Base-by-base conservation (phyloP, 768 basidiomycete species). In the Multifurca ochricompacta region DNA sequence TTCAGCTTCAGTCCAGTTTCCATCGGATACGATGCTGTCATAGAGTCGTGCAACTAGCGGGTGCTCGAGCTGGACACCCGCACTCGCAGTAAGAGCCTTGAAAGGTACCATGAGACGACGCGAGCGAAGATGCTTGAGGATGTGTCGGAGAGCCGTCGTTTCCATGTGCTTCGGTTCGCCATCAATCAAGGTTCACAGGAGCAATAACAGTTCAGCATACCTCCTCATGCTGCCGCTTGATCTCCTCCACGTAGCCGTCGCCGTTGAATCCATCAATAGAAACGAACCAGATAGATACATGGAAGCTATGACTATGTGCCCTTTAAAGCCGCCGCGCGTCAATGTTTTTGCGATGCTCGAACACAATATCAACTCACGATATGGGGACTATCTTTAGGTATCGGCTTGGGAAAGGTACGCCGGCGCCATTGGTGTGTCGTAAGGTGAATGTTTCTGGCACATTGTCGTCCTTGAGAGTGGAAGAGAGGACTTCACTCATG, bases 211-310 rank as follows among this genome's bases (percentile, higher is more conserved):
- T 35, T 14, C 23, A 6, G 66, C 75, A 28, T 64, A 88, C 88
- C 70, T 86, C 79, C 52, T 86, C 81, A 59, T 87, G 82, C 54
- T 65, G 70, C 25, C 60, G 62, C 35, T 74, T 70, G 18, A 82
- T 71, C 56, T 71, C 68, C 52, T 82, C 77, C n/a, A 91, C 82
- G 42, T 75, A 77, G 4, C 67, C 63, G 44, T 76, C 69, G 21
- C 86, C 79, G 1, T 64, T 68, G 28, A 85, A 78, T 1, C 88
- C 89, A 3, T 72, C 68, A 51, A 91, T 60, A 1, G 81, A 67
- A 25, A 90, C 72, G 59, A 83, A 74, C 89, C 89, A 91, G 49
- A 91, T 81, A 1, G 88, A 89, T 21, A 81, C 80, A 62, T 90
- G 86, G 64, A 84, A 91, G 61, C 78, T 83, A 56, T 76, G 80